Conservation (phyloP, 371 early-diverging fungal genomes). For the Choanephora cucurbitarum region DNA sequence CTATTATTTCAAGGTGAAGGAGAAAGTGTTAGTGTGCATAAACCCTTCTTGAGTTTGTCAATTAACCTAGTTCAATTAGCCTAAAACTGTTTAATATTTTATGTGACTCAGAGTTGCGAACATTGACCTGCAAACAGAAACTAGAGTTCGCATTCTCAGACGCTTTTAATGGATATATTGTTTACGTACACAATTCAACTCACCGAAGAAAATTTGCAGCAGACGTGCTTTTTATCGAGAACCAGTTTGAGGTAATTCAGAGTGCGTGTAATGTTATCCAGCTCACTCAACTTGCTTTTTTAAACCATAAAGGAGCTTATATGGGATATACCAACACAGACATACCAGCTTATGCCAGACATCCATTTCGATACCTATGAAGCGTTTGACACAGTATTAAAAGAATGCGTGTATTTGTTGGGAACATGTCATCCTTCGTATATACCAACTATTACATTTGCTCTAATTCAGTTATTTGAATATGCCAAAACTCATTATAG, state of each 20-base stretch:
- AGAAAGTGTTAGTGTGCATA: too few species aligned
- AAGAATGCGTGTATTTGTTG: conserved; percentile 9
- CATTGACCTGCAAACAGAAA: neutral
- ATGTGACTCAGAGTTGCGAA: conserved; percentile 3
- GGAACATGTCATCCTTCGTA: neutral
- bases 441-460: neutral
- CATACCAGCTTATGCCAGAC: neutral
- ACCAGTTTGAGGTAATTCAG: neutral
- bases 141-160: neutral
- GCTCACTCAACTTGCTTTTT: too few species aligned
- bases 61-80: neutral
- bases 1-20: too few species aligned
- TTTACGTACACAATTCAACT: neutral
- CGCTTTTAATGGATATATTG: neutral
- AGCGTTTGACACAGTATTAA: neutral
- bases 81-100: conserved; percentile 6
- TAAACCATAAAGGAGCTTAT: too few species aligned
- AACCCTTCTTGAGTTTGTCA: too few species aligned
- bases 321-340: neutral
- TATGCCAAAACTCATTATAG: neutral
- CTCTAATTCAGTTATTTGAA: conserved; percentile 2
- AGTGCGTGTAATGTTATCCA: too few species aligned
- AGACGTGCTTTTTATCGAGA: neutral
- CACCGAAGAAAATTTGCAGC: neutral
- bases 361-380: neutral